These are phyloP conservation scores for Casaregolazyma suthepensis DNA, from an alignment of 1,139 yeast genomes.

Conservation along the genomic window DNA sequence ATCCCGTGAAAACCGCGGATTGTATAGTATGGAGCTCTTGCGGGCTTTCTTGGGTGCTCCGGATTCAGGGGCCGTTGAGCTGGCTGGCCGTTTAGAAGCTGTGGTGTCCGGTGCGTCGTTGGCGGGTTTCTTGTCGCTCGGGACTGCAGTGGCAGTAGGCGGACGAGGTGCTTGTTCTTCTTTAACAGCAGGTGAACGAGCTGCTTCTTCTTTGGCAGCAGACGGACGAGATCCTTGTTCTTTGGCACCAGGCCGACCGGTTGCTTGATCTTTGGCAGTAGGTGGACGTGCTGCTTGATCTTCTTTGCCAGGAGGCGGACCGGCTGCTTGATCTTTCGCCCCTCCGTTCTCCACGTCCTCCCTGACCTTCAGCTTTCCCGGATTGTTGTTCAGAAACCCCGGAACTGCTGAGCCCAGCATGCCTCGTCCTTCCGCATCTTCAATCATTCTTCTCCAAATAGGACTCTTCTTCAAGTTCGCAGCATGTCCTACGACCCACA, in stretches of 20 bases:
- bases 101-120: not conserved
- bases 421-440: constrained; percentile 53
- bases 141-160: not conserved
- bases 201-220: not conserved
- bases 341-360: not conserved
- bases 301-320: no score
- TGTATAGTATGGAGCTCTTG: not conserved
- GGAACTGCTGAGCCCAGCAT: constrained; percentile 30
- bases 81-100: not conserved
- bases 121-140: not conserved
- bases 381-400: constrained; percentile 30
- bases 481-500: constrained; percentile 83
- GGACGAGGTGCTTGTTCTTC: no score
- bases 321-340: not conserved
- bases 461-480: constrained; percentile 45
- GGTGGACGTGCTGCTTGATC: no score
- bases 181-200: no score
- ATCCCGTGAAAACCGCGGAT: not conserved
- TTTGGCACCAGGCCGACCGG: not conserved
- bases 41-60: not conserved
- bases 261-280: no score
- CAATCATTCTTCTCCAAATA: constrained; percentile 63
- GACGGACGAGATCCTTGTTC: not conserved
- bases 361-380: not conserved
- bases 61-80: not conserved